Percentiles rank a stretch among this genome's conserved stretches.
Evolutionary conservation across 1,139 yeast species (phyloP).

Genomic region (Geotrichum australiense): DNA sequence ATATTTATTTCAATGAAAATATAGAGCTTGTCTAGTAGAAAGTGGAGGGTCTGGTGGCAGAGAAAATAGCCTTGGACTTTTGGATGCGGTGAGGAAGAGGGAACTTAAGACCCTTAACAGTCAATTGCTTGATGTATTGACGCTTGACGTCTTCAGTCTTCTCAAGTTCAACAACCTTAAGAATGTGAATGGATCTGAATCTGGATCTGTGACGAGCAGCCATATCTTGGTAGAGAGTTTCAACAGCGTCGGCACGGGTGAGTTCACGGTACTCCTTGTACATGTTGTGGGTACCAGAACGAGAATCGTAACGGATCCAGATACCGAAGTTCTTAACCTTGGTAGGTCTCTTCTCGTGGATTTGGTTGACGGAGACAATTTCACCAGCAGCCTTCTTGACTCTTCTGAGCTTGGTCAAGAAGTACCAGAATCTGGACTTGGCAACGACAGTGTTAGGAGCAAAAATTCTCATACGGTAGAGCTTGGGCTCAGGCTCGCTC

Average conservation of each 20-base stretch:
- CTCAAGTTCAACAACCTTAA: conserved; percentile 96
- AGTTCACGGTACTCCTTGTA: conserved; percentile 99
- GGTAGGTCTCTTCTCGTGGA: conserved; percentile 95
- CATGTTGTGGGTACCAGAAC: conserved; percentile 99
- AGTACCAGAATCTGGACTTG: conserved; percentile 99
- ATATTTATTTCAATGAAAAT: conserved; percentile 3
- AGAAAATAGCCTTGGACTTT: conserved; percentile 81
- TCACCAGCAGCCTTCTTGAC: conserved; percentile 99
- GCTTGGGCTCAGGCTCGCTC: conserved; percentile 98
- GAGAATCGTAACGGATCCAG: conserved; percentile 99
- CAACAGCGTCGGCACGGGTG: conserved; percentile 98
- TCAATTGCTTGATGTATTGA: conserved; percentile 97
- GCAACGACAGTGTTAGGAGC: conserved; percentile 99
- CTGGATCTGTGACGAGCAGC: conserved; percentile 99
- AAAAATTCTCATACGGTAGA: conserved; percentile 99
- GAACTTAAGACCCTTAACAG: conserved; percentile 95
- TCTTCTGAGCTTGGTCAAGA: conserved; percentile 98
- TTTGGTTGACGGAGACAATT: conserved; percentile 85
- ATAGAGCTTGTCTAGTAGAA: conserved; percentile 66
- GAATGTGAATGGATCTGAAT: conserved; percentile 95
- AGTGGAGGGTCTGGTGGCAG: conserved; percentile 93
- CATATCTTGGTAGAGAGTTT: conserved; percentile 98
- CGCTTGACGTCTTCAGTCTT: conserved; percentile 98
- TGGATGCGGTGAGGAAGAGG: conserved; percentile 99
- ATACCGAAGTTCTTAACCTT: conserved; percentile 99